Base-by-base conservation (phyloP, 768 basidiomycete species). In the Psilocybe sp. region DNA sequence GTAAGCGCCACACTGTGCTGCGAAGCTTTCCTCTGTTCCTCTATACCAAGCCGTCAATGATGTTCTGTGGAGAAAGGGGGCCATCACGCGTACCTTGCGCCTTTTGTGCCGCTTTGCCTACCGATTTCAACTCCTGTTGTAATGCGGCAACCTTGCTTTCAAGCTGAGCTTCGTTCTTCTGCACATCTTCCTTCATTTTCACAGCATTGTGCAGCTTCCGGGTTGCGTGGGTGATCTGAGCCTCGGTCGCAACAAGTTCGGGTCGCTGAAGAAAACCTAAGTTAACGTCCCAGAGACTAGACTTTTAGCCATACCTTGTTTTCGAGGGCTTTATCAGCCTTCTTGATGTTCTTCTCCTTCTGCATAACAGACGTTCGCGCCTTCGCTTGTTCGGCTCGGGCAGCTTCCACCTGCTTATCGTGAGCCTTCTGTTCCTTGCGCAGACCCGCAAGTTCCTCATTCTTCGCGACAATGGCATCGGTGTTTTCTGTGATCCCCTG, bases 321-420 rank as follows among this genome's bases (percentile, higher is more conserved):
- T 51, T 98, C 96, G 8, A 95, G 67, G 0, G 82, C 74, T 66
- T 95, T 98, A 68, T 98, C 95, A 1, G 87, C 87, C 65, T 87
- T 90, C 72, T 97, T 97, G 50, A 96, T 85, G 40, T 70, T 80
- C 69, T 86, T 87, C 69, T 99, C 94, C 56, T 87, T 85, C 69
- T 89, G 88, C 72, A 86, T 80, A 0, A 93, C 86, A 5, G 75
- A 70, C 8, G 84, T 79, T 14, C 90, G 78, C 6, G 85, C 84
- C 64, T 80, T 85, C 2, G 90, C 92, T 61, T 96, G 92, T 28
- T 85, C 85, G 38, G 85, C 78, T 18, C 92, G 81, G 0, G 89
- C 91, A 5, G 73, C 72, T 15, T 89, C 85, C 1, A 96, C 72
- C 6, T 76, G 84, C 53, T 81, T 71, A 55, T 98, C 89, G 42